Evolutionary conservation across 1,284 basidiomycete genomes (phyloP), one percentile per base, ranked within the genome.

Genomic region (Rhodotorula mucilaginosa): DNA sequence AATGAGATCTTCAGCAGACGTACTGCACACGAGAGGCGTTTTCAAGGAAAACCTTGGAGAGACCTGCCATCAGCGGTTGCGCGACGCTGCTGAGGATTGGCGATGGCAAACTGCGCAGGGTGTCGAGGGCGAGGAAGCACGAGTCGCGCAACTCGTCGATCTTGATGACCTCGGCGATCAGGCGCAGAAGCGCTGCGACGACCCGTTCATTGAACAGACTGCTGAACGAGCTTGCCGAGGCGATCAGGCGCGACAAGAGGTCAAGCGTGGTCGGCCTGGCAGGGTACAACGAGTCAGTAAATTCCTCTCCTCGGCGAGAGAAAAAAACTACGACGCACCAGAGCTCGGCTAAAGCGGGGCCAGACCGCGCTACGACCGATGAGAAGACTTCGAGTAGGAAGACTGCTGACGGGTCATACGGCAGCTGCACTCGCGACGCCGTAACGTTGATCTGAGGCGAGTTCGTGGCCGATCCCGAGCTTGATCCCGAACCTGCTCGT

Each of bases 301-400:
- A 56, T 44, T 21, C 8, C 15, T 2, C n/a, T 26, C 23, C 19
- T 13, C 19, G 18, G 1, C 2, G 34, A 21, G 2, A 29, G 10
- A 12, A 21, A 39, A 16, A 8, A 47, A n/a, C 15, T 5, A 47
- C 2, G 26, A 81, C 87, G 74, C 74, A 90, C 93, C 95, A 98
- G 59, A 92, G 86, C 66, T 97, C 92, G 70, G 89, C 88, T 39
- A 97, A 89, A 76, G 90, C 65, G 13, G 69, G 86, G 12, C 88
- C 86, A 15, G 89, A 87, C 73, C 91, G 88, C 68, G 87, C 88
- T 1, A 90, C 87, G 62, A 97, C 88, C 80, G 91, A 94, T 68
- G 93, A 88, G 89, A 97, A 93, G 65, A 89, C 91, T 82, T 99
- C 97, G 68, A 99, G 83, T 58, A 97, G 86, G 83, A 97, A 97